A percentile compares a stretch with the other conserved stretches of the same genome.
Conservation (phyloP, 257 asterid species). For the Thymus mandschuricus region DNA sequence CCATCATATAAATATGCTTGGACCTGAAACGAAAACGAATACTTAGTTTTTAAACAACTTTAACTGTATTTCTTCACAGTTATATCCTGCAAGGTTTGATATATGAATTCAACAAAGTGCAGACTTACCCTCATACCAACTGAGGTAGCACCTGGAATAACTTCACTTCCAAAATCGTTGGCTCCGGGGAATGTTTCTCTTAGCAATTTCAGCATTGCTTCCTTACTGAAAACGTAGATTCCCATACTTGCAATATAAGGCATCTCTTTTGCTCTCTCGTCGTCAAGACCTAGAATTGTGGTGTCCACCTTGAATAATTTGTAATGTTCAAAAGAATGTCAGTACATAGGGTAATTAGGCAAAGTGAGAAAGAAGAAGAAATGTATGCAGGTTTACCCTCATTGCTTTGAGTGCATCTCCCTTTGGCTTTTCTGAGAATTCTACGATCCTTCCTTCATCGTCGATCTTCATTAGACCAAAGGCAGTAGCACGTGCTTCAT, state of each 20-base stretch:
- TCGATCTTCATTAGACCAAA: constrained; percentile 74
- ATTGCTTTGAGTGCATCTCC: constrained; percentile 63
- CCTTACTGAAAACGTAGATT: constrained; percentile 61
- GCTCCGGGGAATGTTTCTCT: constrained; percentile 57
- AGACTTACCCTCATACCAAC: constrained; percentile 61
- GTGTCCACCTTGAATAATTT: constrained; percentile 57
- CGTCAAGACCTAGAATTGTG: constrained; percentile 68
- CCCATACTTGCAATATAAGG: constrained; percentile 76
- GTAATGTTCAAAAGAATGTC: not conserved
- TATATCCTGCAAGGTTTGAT: constrained; percentile 3
- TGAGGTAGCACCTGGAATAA: constrained; percentile 75
- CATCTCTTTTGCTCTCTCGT: constrained; percentile 68
- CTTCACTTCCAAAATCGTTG: constrained; percentile 73
- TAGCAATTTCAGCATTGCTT: constrained; percentile 56
- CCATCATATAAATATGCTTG: constrained; percentile 69
- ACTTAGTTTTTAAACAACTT: not conserved
- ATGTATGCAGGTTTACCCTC: constrained; percentile 45
- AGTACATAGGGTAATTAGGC: not conserved
- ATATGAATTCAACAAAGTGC: not conserved
- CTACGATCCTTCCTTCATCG: constrained; percentile 61
- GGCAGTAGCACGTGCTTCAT: constrained; percentile 65
- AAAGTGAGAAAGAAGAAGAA: too few species aligned
- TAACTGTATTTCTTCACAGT: constrained; percentile 16
- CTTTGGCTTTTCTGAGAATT: constrained; percentile 69
- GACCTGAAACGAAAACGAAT: constrained; percentile 42